A percentile compares a stretch with the other conserved stretches of the same genome.
These are phyloP conservation scores for Inga oerstediana DNA, from an alignment of 306 rosid genomes.

Conservation along the genomic window DNA sequence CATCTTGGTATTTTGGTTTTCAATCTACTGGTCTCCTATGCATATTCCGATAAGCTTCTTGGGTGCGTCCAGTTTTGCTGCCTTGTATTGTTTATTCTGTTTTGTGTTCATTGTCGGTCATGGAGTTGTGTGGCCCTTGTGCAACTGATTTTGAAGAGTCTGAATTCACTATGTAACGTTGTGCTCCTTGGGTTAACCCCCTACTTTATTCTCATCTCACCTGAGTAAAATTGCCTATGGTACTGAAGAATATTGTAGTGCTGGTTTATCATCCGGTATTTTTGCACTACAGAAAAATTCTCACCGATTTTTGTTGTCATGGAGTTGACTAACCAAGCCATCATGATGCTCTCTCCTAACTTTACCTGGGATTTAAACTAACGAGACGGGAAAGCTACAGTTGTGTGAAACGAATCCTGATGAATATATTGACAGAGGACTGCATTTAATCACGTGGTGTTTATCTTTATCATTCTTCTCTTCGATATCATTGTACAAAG, in stretches of 20 bases:
- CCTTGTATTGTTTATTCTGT: not conserved
- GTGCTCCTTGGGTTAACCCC: not conserved
- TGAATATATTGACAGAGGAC: not conserved
- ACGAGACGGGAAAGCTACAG: not conserved
- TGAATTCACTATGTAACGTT: not conserved
- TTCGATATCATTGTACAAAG: not conserved
- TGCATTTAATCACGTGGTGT: not conserved
- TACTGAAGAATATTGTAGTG: not conserved
- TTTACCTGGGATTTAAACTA: not conserved
- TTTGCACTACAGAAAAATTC: not conserved
- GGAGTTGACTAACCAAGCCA: not conserved
- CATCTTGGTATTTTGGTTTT: not conserved
- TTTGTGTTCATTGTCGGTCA: not conserved
- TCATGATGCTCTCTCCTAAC: not conserved
- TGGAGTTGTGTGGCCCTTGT: not conserved
- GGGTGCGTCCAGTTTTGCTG: not conserved
- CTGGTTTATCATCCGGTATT: not conserved
- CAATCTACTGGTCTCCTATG: not conserved
- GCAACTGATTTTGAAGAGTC: not conserved
- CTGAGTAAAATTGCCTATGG: not conserved
- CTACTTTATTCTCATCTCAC: not conserved
- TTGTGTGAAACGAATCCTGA: not conserved
- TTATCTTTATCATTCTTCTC: not conserved
- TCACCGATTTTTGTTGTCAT: not conserved
- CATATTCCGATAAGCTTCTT: not conserved